These are phyloP conservation scores for Trichoderma atrobrunneum DNA, from an alignment of 2,329 filamentous ascomycete species.

Conservation along the genomic window DNA sequence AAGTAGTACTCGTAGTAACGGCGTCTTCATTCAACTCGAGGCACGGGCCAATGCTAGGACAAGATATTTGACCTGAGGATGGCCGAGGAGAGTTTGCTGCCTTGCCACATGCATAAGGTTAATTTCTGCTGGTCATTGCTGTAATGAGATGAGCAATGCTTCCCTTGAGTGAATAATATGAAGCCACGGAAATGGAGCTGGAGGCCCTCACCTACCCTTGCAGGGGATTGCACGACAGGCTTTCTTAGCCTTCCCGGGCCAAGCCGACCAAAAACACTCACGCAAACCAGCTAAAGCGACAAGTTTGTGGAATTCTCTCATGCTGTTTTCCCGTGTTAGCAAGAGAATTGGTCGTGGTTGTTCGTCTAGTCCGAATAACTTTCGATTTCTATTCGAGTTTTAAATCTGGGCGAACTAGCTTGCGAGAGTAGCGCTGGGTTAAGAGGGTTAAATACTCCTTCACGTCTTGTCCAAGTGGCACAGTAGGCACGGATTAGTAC, in stretches of 20 bases:
- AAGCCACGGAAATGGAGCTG: not conserved
- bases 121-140: not conserved
- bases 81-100: not conserved
- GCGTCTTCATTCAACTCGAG: not conserved
- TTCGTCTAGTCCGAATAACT: not conserved
- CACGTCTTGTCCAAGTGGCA: not conserved
- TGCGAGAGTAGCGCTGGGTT: not conserved
- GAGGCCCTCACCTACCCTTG: not conserved
- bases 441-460: not conserved
- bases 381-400: not conserved
- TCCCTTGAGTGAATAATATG: not conserved
- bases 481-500: not conserved
- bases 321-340: not conserved
- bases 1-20: not conserved
- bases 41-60: conserved; percentile 1
- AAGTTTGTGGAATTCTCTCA: not conserved
- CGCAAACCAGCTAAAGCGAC: not conserved
- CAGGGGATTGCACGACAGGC: not conserved
- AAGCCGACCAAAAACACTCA: not conserved
- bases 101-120: not conserved
- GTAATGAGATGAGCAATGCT: conserved; percentile 2
- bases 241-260: not conserved
- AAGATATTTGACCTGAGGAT: not conserved
- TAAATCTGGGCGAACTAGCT: not conserved
- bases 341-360: not conserved